Base-by-base conservation (phyloP, 495 filamentous ascomycete species). In the Penicillium canescens region DNA sequence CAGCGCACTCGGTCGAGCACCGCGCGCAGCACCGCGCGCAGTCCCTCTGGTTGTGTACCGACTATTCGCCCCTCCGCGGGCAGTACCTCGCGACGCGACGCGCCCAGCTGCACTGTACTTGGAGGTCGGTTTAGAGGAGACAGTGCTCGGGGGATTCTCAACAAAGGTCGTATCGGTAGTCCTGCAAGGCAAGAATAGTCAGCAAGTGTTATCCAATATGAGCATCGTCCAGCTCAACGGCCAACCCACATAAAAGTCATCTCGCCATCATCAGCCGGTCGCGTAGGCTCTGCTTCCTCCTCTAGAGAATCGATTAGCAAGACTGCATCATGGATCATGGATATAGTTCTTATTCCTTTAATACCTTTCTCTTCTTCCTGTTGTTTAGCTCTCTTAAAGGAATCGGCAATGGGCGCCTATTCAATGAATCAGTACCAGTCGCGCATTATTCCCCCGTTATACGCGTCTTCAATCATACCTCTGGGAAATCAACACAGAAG, bases 401-500 rank as follows among this genome's bases (percentile, higher is more conserved):
- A 95, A 48, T 87, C 85, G 5, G 78, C 62, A 49, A 87, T 81
- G 3, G 85, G 85, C 26, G 84, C 82, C 85, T 88, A 52, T 33
- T 6, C 13, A n/a, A 33, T 35, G 42, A 39, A 54, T 59, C 31
- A 64, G 46, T 18, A 34, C 26, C 24, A 23, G n/a, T 35, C 34
- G 16, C 33, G 37, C 18, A 23, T 16, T 33, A 6, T 34, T 6
- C 33, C 11, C 16, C 5, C 18, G 18, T 18, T 18, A 1, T 18
- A 31, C 35, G 21, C 23, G 34, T 33, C 7, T 46, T 31, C 8
- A 21, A 18, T 23, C 61, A 49, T 75, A 92, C 92, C 83, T 98
- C 95, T 0, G 91, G 90, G 67, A 98, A 98, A 73, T 98, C 94
- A 35, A 98, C 92, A 68, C 94, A 98, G 65, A 97, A 98, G 4